A percentile compares a stretch with the other conserved stretches of the same genome.
phyloP scores from a whole-genome alignment of 495 filamentous ascomycete genomes.

The Aspergillus nanangensis region DNA sequence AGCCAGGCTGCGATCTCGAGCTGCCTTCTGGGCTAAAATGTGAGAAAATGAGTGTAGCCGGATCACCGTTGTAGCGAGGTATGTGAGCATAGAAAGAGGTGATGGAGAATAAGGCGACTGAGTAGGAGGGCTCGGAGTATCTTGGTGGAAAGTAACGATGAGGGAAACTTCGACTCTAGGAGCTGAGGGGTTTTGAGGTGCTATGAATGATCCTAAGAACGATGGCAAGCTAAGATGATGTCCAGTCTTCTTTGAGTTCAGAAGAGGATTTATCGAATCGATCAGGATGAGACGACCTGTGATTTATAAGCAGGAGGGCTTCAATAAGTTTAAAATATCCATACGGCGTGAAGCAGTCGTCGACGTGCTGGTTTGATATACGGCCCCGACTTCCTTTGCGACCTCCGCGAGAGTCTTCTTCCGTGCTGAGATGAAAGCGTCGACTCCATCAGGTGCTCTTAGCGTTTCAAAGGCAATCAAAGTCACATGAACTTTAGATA shows the following conservation, averaged over 20 bases:
- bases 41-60: constrained; percentile 63
- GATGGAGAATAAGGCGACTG: constrained; percentile 59
- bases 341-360: constrained; percentile 29
- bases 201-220: constrained; percentile 35
- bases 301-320: constrained; percentile 6
- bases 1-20: constrained; percentile 62
- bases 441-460: constrained; percentile 50
- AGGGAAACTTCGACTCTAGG: constrained; percentile 35
- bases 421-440: constrained; percentile 60
- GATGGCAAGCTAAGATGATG: constrained; percentile 29
- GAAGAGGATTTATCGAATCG: constrained; percentile 39
- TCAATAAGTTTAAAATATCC: constrained; percentile 2
- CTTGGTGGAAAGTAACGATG: constrained; percentile 42
- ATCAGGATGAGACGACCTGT: constrained; percentile 42
- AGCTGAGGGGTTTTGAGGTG: constrained; percentile 16
- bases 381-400: constrained; percentile 39
- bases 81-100: constrained; percentile 56
- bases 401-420: constrained; percentile 60
- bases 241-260: constrained; percentile 24
- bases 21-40: constrained; percentile 59
- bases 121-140: constrained; percentile 48
- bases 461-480: constrained; percentile 74
- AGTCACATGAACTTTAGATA: constrained; percentile 59
- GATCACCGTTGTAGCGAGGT: constrained; percentile 65
- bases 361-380: constrained; percentile 21